Base-by-base conservation (phyloP, 768 basidiomycete species). In the Coprinopsis marcescibilis region DNA sequence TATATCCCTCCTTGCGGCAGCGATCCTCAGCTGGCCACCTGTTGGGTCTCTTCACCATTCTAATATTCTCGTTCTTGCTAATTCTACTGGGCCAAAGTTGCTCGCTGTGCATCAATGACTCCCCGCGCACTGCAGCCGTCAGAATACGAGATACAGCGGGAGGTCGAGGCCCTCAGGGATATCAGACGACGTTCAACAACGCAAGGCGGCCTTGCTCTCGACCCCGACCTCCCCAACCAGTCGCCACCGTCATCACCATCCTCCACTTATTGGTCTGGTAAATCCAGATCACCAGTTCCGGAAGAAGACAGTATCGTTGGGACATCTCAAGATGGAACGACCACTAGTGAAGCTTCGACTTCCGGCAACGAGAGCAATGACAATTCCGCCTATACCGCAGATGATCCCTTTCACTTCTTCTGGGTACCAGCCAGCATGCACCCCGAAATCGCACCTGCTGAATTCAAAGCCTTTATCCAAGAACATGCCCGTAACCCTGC, bases 401-500 rank as follows among this genome's bases (percentile, higher is more conserved):
- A 89, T 56, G 89, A 95, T 68, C 85, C 89, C 2, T 83, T 84
- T 57, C 87, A 91, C 65, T 80, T 97, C 53, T 98, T 98, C 75
- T 99, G 96, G 96, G 92, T 99, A 23, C 96, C 96, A 44, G 96
- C 96, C 13, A 80, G 85, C 48, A 73, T 97, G 27, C 96, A 98
- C 62, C 96, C 96, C 24, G 96, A 99, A 71, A 89, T 99, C 59
- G 95, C 94, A 0, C 96, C 96, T 19, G 86, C 83, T 38, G 93
- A 98, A 65, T 99, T 99, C 65, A 80, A 90, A 43, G 86, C 83
- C 10, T 97, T 99, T 62, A 80, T 99, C 55, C 89, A 93, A 63
- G 89, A 95, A 57, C 96, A 98, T 67, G 78, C 92, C 10, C 78
- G 83, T 50, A 65, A 75, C 6, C 74, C 76, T 36, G 71, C 80